phyloP scores from a whole-genome alignment of 495 filamentous ascomycete genomes.

The Podospora bellae-mahoneyi region DNA sequence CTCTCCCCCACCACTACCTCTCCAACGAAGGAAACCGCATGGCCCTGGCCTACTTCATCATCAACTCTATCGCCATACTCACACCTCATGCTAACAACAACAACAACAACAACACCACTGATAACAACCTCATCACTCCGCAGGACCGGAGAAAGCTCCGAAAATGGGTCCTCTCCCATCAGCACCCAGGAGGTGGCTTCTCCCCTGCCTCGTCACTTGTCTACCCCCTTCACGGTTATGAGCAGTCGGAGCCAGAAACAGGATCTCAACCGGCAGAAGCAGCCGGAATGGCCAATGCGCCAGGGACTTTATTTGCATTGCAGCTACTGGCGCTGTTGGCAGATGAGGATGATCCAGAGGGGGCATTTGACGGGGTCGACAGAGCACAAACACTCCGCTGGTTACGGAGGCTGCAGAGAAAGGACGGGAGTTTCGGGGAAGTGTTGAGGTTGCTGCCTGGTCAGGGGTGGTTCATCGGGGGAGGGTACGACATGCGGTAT shows the following conservation, averaged over 20 bases:
- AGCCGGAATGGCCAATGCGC: conserved; percentile 78
- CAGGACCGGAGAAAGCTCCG: conserved; percentile 37
- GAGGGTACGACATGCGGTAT: conserved; percentile 79
- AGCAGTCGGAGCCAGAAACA: conserved; percentile 32
- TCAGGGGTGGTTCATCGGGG: conserved; percentile 56
- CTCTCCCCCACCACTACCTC: conserved; percentile 77
- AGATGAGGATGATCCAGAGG: conserved; percentile 56
- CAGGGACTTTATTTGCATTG: conserved; percentile 86
- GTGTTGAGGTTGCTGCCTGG: conserved; percentile 51
- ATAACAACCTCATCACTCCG: conserved; percentile 29
- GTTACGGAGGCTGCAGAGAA: conserved; percentile 72
- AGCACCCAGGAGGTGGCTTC: conserved; percentile 79
- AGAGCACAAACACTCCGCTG: conserved; percentile 65
- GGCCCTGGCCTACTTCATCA: conserved; percentile 79
- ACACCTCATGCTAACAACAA: conserved; percentile 26
- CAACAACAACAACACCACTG: conserved; percentile 9
- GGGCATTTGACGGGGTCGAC: conserved; percentile 54
- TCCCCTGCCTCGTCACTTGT: conserved; percentile 63
- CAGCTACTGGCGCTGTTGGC: conserved; percentile 69
- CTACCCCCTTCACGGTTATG: conserved; percentile 35
- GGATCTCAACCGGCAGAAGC: conserved; percentile 38
- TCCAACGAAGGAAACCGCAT: conserved; percentile 86
- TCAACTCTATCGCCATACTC: conserved; percentile 46
- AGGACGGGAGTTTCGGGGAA: conserved; percentile 91
- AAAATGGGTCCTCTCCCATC: conserved; percentile 59